Evolutionary conservation across 2,329 filamentous ascomycete genomes (phyloP).

Genomic region (Ascocoryne sarcoides): DNA sequence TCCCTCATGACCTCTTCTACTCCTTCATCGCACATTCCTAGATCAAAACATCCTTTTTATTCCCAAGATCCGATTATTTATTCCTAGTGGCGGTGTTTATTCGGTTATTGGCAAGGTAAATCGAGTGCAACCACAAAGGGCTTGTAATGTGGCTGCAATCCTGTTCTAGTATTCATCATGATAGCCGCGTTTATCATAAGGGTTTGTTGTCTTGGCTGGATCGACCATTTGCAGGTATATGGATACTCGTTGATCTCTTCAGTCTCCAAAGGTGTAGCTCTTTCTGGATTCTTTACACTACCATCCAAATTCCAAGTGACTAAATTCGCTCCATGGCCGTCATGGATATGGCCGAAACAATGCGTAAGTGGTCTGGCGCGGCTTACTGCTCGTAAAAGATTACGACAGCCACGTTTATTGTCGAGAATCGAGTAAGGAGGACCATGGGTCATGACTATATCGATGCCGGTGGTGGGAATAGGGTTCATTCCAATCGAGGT

Average conservation of each 20-base stretch:
- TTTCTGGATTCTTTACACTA: constrained; percentile 6
- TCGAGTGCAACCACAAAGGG: constrained; percentile 18
- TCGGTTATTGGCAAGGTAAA: too few relatives aligned
- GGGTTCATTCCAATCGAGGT: constrained; percentile 9
- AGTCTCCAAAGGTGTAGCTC: constrained; percentile 26
- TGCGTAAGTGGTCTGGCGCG: constrained; percentile 38
- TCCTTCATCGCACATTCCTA: too few relatives aligned
- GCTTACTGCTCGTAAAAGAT: constrained; percentile 39
- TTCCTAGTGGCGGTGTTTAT: too few relatives aligned
- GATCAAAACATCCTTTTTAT: too few relatives aligned
- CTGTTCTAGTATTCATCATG: constrained; percentile 21
- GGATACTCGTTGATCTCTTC: constrained; percentile 34
- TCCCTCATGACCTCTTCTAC: too few relatives aligned
- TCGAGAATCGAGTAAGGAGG: constrained; percentile 29
- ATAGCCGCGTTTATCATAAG: constrained; percentile 52
- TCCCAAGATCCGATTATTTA: too few relatives aligned
- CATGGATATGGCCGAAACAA: constrained; percentile 51
- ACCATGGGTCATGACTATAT: constrained; percentile 34
- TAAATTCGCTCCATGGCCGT: constrained; percentile 47
- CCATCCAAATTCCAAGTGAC: constrained; percentile 37
- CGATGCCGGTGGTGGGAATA: constrained; percentile 21
- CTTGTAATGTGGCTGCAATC: constrained; percentile 15
- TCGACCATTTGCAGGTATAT: constrained; percentile 21
- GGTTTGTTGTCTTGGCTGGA: constrained; percentile 37
- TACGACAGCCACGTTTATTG: constrained; percentile 33